A percentile compares a stretch with the other conserved stretches of the same genome.
phyloP scores from a whole-genome alignment of 495 filamentous ascomycete genomes.

The Daldinia childiae region DNA sequence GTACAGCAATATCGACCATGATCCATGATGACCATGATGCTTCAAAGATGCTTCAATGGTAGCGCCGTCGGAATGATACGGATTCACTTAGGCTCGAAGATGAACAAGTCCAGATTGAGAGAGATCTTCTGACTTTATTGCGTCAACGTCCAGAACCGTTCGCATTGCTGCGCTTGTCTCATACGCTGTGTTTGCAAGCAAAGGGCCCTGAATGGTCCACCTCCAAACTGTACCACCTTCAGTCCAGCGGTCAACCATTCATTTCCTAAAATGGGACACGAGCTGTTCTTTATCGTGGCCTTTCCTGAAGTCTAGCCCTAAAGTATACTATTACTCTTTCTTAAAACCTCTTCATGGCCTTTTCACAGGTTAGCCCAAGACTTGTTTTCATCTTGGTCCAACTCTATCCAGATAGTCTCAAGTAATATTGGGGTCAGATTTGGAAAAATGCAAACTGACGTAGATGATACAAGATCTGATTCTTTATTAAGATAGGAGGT shows the following conservation, averaged over 20 bases:
- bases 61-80: conserved; percentile 23
- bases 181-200: conserved; percentile 39
- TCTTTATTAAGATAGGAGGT: neutral
- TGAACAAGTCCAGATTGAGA: conserved; percentile 18
- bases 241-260: conserved; percentile 37
- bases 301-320: neutral
- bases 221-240: conserved; percentile 28
- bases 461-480: neutral
- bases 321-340: neutral
- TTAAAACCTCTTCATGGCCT: neutral
- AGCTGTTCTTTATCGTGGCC: conserved; percentile 22
- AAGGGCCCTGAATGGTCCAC: conserved; percentile 29
- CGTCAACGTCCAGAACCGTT: conserved; percentile 27
- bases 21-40: no score
- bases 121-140: conserved; percentile 3
- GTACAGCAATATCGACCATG: conserved; percentile 2
- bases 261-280: conserved; percentile 26
- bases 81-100: conserved; percentile 1
- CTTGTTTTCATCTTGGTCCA: neutral
- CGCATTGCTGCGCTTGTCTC: conserved; percentile 35
- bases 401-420: neutral
- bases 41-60: conserved; percentile 11
- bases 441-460: conserved; percentile 1
- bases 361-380: neutral
- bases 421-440: conserved; percentile 5